Percentiles rank a stretch among this genome's conserved stretches.
These are phyloP conservation scores for Lichtheimia ornata DNA, from an alignment of 371 early-diverging fungal genomes.

Conservation along the genomic window DNA sequence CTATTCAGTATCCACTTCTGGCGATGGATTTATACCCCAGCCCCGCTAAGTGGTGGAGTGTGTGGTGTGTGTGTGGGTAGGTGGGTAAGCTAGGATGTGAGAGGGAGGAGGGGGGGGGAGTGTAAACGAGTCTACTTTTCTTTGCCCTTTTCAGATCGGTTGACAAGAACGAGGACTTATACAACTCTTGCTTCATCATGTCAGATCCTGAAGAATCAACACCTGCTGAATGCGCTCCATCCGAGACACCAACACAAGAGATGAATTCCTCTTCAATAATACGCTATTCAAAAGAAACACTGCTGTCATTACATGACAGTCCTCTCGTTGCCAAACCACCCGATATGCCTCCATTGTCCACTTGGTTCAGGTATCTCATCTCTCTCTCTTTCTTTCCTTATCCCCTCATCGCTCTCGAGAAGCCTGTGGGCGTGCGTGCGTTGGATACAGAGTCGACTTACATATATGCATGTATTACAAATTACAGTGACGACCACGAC, in stretches of 20 bases:
- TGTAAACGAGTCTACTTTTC: too few relatives aligned
- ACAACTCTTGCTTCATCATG: constrained; percentile 7
- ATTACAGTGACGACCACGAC: constrained; percentile 35
- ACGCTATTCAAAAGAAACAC: constrained; percentile 51
- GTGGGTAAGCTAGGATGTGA: too few relatives aligned
- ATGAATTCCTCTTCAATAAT: constrained; percentile 18
- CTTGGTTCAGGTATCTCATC: constrained; percentile 50
- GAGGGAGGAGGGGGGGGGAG: too few relatives aligned
- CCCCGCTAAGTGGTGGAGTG: too few relatives aligned
- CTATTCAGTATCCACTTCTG: too few relatives aligned
- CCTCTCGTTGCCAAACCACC: constrained; percentile 53
- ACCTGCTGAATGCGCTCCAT: constrained; percentile 1
- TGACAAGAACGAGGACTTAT: too few relatives aligned
- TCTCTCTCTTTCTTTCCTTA: background rate
- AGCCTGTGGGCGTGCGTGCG: too few relatives aligned
- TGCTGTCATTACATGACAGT: constrained; percentile 49
- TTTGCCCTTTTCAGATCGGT: too few relatives aligned
- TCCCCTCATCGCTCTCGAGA: background rate
- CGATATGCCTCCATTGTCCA: constrained; percentile 42
- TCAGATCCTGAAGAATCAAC: constrained; percentile 20
- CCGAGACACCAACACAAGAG: background rate
- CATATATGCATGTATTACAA: too few relatives aligned
- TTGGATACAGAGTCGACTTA: too few relatives aligned
- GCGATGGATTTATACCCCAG: too few relatives aligned
- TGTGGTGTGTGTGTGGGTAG: too few relatives aligned